These are phyloP conservation scores for Taphrina wiesneri DNA, from an alignment of 1,139 yeast genomes.

Conservation along the genomic window DNA sequence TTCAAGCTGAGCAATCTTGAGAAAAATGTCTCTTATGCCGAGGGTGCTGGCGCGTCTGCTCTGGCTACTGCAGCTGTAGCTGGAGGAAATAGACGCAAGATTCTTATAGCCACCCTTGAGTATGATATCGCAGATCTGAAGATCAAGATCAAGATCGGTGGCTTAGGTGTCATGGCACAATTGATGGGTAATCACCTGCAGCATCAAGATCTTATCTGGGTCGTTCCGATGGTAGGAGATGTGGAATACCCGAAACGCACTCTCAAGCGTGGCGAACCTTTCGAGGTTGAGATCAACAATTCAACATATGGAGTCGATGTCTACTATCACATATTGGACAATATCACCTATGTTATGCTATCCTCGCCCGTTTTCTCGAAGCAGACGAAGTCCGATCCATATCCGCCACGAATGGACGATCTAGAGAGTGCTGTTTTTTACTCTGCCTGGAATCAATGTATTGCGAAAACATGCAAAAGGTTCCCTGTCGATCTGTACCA, in stretches of 20 bases:
- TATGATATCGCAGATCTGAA: slow-evolving; percentile 32
- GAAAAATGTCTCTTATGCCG: background rate
- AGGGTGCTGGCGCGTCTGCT: slow-evolving; percentile 6
- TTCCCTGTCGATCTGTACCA: slow-evolving; percentile 34
- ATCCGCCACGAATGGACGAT: slow-evolving; percentile 36
- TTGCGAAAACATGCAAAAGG: slow-evolving; percentile 29
- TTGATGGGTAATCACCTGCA: slow-evolving; percentile 32
- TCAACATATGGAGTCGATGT: slow-evolving; percentile 27
- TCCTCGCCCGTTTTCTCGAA: slow-evolving; percentile 32
- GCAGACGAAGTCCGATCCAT: slow-evolving; percentile 34
- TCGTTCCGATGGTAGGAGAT: slow-evolving; percentile 35
- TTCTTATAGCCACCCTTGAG: slow-evolving; percentile 34
- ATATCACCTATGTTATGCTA: slow-evolving; percentile 29
- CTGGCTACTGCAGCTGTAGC: slow-evolving; percentile 12
- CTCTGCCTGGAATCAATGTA: slow-evolving; percentile 36
- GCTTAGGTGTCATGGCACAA: slow-evolving; percentile 36
- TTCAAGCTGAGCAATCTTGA: slow-evolving; percentile 8
- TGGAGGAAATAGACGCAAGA: slow-evolving; percentile 7
- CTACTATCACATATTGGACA: slow-evolving; percentile 18
- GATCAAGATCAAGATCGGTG: slow-evolving; percentile 36
- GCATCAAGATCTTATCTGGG: slow-evolving; percentile 35
- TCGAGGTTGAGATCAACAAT: slow-evolving; percentile 24
- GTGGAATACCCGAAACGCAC: slow-evolving; percentile 28
- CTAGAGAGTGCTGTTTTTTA: slow-evolving; percentile 35
- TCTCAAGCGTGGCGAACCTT: slow-evolving; percentile 25